These are phyloP conservation scores for Exophiala sp. DNA, from an alignment of 2,329 filamentous ascomycete genomes.

Conservation along the genomic window DNA sequence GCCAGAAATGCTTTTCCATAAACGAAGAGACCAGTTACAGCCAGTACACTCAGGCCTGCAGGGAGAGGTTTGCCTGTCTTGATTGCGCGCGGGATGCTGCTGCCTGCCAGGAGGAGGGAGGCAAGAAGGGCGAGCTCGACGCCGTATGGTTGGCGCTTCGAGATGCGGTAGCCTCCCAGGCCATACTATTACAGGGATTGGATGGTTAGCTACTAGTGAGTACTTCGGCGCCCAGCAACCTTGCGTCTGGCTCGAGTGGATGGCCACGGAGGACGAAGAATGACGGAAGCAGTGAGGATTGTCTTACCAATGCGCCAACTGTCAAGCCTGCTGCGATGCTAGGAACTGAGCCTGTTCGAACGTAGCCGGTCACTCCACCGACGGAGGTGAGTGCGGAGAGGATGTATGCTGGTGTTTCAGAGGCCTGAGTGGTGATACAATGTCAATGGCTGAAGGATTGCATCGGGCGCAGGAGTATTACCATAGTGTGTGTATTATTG, in stretches of 20 bases:
- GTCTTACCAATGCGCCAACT: slow-evolving; percentile 61
- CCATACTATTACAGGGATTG: slow-evolving; percentile 50
- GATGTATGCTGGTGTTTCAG: slow-evolving; percentile 75
- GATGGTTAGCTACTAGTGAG: no score
- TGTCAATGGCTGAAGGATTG: neutral
- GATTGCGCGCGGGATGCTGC: slow-evolving; percentile 79
- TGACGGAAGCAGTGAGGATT: slow-evolving; percentile 27
- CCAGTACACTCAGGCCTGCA: slow-evolving; percentile 68
- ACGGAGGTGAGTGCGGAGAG: slow-evolving; percentile 77
- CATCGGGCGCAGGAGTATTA: neutral
- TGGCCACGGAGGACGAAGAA: neutral
- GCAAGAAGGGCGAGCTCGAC: slow-evolving; percentile 84
- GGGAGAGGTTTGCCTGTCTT: slow-evolving; percentile 77
- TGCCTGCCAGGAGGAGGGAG: slow-evolving; percentile 74
- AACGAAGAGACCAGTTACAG: slow-evolving; percentile 68
- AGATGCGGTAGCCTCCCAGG: slow-evolving; percentile 74
- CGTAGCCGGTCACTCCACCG: slow-evolving; percentile 82
- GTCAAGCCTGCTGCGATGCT: slow-evolving; percentile 78
- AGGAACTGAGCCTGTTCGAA: slow-evolving; percentile 76
- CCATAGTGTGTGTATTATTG: neutral
- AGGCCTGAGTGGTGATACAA: slow-evolving; percentile 53
- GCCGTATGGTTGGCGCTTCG: slow-evolving; percentile 69
- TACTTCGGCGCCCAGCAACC: no score
- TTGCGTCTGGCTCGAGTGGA: neutral
- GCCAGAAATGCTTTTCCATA: slow-evolving; percentile 65